Evolutionary conservation across 345 rosid genomes (phyloP).

Genomic region (Euphorbia tirucalli): DNA sequence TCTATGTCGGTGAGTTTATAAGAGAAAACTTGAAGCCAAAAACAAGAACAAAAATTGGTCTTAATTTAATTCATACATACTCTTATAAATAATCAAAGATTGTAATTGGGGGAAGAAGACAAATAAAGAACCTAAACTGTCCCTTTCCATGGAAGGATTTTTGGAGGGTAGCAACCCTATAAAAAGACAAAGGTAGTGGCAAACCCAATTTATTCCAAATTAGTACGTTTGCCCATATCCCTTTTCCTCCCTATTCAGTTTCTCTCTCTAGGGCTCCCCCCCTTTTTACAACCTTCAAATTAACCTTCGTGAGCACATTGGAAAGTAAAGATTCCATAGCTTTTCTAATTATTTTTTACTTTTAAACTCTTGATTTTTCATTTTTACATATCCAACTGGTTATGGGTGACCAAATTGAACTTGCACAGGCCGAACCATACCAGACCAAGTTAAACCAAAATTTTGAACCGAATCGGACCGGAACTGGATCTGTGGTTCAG

Average conservation of each 20-base stretch:
- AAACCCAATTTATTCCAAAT: constrained; percentile 27
- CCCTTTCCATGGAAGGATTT: constrained; percentile 9
- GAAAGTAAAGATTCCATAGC: constrained; percentile 22
- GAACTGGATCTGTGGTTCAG: too few relatives aligned
- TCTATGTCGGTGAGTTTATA: not conserved
- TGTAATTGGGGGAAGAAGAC: not conserved
- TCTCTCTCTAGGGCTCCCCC: constrained; percentile 17
- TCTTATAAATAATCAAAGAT: not conserved
- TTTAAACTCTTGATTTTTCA: too few relatives aligned
- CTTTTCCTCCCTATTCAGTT: not conserved
- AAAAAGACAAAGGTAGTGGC: constrained; percentile 13
- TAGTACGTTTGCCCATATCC: not conserved
- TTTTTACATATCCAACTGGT: too few relatives aligned
- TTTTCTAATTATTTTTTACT: too few relatives aligned
- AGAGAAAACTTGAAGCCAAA: not conserved
- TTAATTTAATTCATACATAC: not conserved
- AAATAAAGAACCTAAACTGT: not conserved
- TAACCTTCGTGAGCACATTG: constrained; percentile 14
- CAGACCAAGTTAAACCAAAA: too few relatives aligned
- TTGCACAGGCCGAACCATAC: too few relatives aligned
- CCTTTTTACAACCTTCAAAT: not conserved
- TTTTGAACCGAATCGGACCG: too few relatives aligned
- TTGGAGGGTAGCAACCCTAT: constrained; percentile 10
- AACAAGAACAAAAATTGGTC: not conserved
- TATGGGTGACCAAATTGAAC: too few relatives aligned